Base-by-base conservation (phyloP, 108 stramenopile genomes). In the Conticribra guillardii region DNA sequence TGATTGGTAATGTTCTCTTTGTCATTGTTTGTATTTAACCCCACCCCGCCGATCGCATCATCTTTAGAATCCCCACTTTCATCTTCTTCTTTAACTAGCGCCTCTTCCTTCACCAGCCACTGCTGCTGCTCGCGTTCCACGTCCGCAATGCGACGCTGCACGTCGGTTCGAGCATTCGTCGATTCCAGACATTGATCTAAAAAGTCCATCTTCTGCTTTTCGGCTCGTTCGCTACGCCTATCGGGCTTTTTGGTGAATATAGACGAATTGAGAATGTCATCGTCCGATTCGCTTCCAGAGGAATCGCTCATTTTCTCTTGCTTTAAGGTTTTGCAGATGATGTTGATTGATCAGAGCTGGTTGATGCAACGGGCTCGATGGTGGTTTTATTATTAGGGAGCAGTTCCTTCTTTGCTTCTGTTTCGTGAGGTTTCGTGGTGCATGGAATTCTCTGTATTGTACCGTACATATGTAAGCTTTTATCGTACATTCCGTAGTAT, bases 161-260 rank as follows among this genome's bases (percentile, higher is more conserved):
- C 57, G 30, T 70, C 69, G 49, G 69, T 64, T 16, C 80, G 74
- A n/a, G 74, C 69, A 64, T 78, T 67, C 3, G 65, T 53, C 14
- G 70, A 64, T 16, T 49, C 47, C 0, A 78, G 46, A 41, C 80
- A 76, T 47, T 53, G 34, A 51, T 70, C 69, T 1, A 78, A 48
- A 46, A 78, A 78, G 44, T 65, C 69, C 49, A 71, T 34, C 51
- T 78, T 78, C 19, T 19, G 54, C 50, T 66, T 70, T 4, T 70
- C 69, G 47, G 77, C 69, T 1, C 77, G 69, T 21, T 78, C 60
- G 28, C 64, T 33, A 2, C 58, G 56, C 0, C 69, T 54, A 27
- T 78, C 64, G 34, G 63, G 69, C 26, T 60, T 77, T 33, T 53
- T 71, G 58, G 64, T 32, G 27, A 78, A 46, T 17, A 68, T 58